phyloP scores from a whole-genome alignment of 1,284 basidiomycete species.

The Rhodotorula sp. region DNA sequence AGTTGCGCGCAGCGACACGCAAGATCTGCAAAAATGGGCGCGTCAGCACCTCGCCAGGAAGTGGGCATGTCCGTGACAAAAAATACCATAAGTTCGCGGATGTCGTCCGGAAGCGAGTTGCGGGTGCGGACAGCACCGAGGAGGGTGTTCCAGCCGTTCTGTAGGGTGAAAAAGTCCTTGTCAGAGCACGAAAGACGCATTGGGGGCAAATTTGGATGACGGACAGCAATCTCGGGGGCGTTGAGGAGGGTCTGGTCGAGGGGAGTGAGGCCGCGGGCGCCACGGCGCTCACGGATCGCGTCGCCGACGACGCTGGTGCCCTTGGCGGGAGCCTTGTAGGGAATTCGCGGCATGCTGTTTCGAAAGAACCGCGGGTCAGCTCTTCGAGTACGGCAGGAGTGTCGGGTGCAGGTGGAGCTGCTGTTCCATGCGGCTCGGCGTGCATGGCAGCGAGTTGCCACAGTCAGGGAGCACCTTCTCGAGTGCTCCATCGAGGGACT shows the following conservation, averaged over 20 bases:
- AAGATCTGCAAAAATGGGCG: constrained; percentile 47
- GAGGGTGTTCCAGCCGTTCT: constrained; percentile 54
- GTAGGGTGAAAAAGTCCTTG: background rate
- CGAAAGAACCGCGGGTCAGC: background rate
- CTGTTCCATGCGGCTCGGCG: background rate
- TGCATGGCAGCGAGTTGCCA: background rate
- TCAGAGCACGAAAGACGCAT: background rate
- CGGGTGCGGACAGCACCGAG: constrained; percentile 52
- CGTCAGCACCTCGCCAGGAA: background rate
- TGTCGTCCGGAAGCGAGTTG: constrained; percentile 52
- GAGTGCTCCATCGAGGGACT: background rate
- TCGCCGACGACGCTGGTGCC: constrained; percentile 51
- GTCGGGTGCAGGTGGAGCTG: background rate
- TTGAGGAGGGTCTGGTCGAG: constrained; percentile 54
- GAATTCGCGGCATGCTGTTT: constrained; percentile 46
- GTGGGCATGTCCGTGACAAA: background rate
- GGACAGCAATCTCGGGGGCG: constrained; percentile 47
- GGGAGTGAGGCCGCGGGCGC: constrained; percentile 52
- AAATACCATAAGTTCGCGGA: constrained; percentile 53
- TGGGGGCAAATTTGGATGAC: background rate
- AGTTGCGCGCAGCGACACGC: constrained; percentile 53
- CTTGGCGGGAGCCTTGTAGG: constrained; percentile 49
- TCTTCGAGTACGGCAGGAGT: background rate
- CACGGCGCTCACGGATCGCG: constrained; percentile 52
- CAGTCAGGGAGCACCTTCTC: no score